Evolutionary conservation across 2,329 filamentous ascomycete genomes (phyloP).

Genomic region (Teratosphaeria viscida): DNA sequence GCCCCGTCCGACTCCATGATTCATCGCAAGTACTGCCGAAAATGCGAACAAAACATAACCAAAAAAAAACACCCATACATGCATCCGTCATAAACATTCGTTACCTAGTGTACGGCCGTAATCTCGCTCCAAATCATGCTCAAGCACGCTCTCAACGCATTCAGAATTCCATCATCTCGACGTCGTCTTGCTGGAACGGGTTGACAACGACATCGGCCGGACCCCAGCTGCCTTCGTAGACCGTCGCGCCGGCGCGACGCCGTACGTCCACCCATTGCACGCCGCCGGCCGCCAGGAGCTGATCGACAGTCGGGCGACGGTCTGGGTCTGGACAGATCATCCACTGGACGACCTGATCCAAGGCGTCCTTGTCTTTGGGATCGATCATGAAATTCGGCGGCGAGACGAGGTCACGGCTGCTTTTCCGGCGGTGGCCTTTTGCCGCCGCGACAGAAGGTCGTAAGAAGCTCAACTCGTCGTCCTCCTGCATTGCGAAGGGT

Average conservation of each 20-base stretch:
- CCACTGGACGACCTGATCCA: constrained; percentile 75
- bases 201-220: constrained; percentile 56
- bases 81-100: background rate
- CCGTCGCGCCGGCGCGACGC: constrained; percentile 77
- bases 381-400: constrained; percentile 89
- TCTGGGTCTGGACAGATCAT: constrained; percentile 73
- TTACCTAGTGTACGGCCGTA: background rate
- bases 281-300: constrained; percentile 63
- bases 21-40: background rate
- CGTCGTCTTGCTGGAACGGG: constrained; percentile 29
- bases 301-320: constrained; percentile 61
- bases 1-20: background rate
- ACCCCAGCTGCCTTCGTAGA: constrained; percentile 94
- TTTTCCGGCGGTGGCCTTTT: constrained; percentile 14
- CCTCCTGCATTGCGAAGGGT: constrained; percentile 19
- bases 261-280: constrained; percentile 70
- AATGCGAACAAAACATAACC: background rate
- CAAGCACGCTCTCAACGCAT: background rate
- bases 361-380: constrained; percentile 56
- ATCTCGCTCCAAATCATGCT: background rate
- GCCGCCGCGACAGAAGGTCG: constrained; percentile 15
- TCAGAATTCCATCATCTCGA: constrained; percentile 51
- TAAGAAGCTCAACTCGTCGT: constrained; percentile 30
- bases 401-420: constrained; percentile 47
- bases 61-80: background rate